These are phyloP conservation scores for Podaxis sp. DNA, from an alignment of 768 basidiomycete species.

Conservation along the genomic window DNA sequence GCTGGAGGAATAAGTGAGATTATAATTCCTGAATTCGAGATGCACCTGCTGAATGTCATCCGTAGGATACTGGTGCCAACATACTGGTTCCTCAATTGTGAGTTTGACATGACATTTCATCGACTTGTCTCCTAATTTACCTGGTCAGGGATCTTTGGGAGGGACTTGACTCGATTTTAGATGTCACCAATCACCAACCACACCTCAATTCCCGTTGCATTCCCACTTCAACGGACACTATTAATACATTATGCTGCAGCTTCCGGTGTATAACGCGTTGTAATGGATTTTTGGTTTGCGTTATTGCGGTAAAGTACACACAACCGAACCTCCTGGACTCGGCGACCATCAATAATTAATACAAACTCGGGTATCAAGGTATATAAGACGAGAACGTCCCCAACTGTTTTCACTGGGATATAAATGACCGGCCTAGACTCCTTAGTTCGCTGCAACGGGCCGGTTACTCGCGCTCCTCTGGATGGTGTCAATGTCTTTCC, in stretches of 20 bases:
- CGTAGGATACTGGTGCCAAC: slow-evolving; percentile 60
- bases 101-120: slow-evolving; percentile 23
- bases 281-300: background rate
- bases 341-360: background rate
- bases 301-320: background rate
- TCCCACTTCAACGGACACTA: background rate
- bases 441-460: slow-evolving; percentile 15
- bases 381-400: background rate
- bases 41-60: slow-evolving; percentile 3
- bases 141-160: slow-evolving; percentile 66
- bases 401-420: background rate
- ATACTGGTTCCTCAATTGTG: slow-evolving; percentile 77
- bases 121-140: slow-evolving; percentile 8
- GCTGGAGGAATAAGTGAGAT: slow-evolving; percentile 65
- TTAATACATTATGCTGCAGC: slow-evolving; percentile 7
- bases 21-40: background rate
- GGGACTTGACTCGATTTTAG: slow-evolving; percentile 71
- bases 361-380: background rate
- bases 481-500: slow-evolving; percentile 28
- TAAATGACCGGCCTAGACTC: background rate
- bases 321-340: background rate
- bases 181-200: slow-evolving; percentile 7
- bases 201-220: slow-evolving; percentile 15
- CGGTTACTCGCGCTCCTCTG: slow-evolving; percentile 17
- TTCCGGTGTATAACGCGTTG: background rate